These are phyloP conservation scores for Aureobasidium pullulans DNA, from an alignment of 2,329 filamentous ascomycete species.

Conservation along the genomic window DNA sequence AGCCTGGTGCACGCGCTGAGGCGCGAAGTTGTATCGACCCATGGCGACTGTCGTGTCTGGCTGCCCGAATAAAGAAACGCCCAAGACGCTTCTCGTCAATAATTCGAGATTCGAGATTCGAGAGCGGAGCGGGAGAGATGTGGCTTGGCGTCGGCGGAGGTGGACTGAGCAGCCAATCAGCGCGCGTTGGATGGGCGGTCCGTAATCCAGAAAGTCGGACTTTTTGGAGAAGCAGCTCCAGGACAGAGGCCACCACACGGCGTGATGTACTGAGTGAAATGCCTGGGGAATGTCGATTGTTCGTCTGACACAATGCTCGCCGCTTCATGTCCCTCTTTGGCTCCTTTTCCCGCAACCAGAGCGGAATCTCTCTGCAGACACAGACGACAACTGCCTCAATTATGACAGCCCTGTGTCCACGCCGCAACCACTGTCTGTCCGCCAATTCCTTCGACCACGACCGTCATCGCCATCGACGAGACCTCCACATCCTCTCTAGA, in stretches of 20 bases:
- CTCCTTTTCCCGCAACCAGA: slow-evolving; percentile 44
- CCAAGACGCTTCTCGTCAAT: neutral
- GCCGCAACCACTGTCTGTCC: neutral
- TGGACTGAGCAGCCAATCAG: slow-evolving; percentile 14
- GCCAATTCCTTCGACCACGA: slow-evolving; percentile 1
- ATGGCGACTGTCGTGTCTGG: slow-evolving; percentile 26
- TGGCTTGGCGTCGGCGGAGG: slow-evolving; percentile 4
- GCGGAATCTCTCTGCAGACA: slow-evolving; percentile 3
- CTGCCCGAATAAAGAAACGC: neutral
- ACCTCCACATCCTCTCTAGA: slow-evolving; percentile 1
- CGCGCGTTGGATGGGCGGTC: neutral
- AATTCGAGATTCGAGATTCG: slow-evolving; percentile 3
- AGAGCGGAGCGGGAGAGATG: neutral
- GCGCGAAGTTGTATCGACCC: slow-evolving; percentile 46
- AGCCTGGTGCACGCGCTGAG: slow-evolving; percentile 46
- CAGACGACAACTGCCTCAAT: slow-evolving; percentile 34
- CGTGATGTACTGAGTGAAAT: slow-evolving; percentile 4
- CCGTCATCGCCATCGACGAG: neutral
- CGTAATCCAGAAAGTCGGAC: neutral
- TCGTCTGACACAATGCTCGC: slow-evolving; percentile 49
- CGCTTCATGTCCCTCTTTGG: slow-evolving; percentile 57
- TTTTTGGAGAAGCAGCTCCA: slow-evolving; percentile 11
- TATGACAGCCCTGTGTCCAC: slow-evolving; percentile 14
- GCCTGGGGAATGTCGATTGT: slow-evolving; percentile 7
- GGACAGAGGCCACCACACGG: neutral